Percentiles rank a stretch among this genome's conserved stretches.
These are phyloP conservation scores for Solanum appendiculatum DNA, from an alignment of 257 asterid genomes.

Conservation along the genomic window DNA sequence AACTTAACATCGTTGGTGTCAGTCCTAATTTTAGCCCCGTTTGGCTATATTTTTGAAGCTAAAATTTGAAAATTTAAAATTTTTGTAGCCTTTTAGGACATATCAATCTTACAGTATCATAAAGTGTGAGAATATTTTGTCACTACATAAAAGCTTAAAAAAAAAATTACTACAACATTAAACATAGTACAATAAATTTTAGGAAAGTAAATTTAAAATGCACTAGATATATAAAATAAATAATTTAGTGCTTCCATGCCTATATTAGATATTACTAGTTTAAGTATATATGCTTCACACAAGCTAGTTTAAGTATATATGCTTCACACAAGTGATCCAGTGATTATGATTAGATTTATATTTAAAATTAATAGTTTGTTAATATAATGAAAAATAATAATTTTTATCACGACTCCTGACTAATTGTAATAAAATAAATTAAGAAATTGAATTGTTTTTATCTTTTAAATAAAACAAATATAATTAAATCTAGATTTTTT, in stretches of 20 bases:
- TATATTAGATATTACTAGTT: background rate
- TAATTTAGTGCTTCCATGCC: background rate
- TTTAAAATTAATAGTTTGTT: no score
- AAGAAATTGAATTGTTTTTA: background rate
- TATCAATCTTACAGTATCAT: background rate
- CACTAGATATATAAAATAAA: background rate
- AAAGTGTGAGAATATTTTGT: background rate
- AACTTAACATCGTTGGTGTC: background rate
- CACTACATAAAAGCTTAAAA: background rate
- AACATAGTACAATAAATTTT: background rate
- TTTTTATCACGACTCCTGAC: no score
- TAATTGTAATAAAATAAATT: no score
- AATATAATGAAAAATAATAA: no score
- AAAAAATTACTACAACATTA: background rate
- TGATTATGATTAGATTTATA: no score
- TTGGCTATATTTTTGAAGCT: background rate
- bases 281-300: no score
- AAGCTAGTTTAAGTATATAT: no score
- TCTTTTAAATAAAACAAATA: no score
- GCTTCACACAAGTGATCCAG: no score
- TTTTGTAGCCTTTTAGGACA: background rate
- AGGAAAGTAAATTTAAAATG: background rate
- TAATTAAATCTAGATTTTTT: background rate
- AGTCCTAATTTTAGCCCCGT: background rate
- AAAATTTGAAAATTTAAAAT: no score